Base-by-base conservation (phyloP, 179 eudicot genomes). In the Silene noctiflora region DNA sequence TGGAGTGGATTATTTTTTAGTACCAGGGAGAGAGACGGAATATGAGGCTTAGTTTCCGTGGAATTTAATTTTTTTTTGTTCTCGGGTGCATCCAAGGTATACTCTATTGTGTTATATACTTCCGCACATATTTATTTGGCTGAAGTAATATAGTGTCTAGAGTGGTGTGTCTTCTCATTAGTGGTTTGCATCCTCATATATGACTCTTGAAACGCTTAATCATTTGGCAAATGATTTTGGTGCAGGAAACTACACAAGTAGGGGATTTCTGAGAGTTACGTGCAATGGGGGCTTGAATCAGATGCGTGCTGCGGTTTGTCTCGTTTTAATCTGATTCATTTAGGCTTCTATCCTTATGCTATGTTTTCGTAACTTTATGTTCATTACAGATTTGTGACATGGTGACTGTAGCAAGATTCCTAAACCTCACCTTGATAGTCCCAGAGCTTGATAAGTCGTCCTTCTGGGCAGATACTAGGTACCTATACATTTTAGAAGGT, bases 201-300 rank as follows among this genome's bases (percentile, higher is more conserved):
- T 56, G 19, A 33, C 31, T 67, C 68, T 66, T 46, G 53, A 73
- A 67, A 46, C 11, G 17, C 67, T 71, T 27, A 14, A 61, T 63
- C 69, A 31, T 25, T 31, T 65, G 12, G 46, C 68, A 25, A 56
- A 65, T 48, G n/a, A 68, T 63, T 78, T 61, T 78, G 60, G 60
- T 88, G 77, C 90, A 95, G 99, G 99, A 81, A 90, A 87, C 72
- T 95, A 95, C 77, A 86, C 84, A 69, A 95, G 93, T 79, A 95
- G 89, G 75, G 99, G 99, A 62, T 93, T 84, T 81, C 88, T 95
- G 12, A 87, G 81, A 78, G 96, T 95, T 27, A 86, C 96, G 67
- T 91, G 98, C 91, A 95, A 95, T 77, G 99, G 99, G 69, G 99
- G 99, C 39, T 85, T 95, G 91, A 95, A 95, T 84, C 99, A 93